Percentiles rank a stretch among this genome's conserved stretches.
These are phyloP conservation scores for Zasmidium cellare DNA, from an alignment of 2,329 filamentous ascomycete genomes.

Conservation along the genomic window DNA sequence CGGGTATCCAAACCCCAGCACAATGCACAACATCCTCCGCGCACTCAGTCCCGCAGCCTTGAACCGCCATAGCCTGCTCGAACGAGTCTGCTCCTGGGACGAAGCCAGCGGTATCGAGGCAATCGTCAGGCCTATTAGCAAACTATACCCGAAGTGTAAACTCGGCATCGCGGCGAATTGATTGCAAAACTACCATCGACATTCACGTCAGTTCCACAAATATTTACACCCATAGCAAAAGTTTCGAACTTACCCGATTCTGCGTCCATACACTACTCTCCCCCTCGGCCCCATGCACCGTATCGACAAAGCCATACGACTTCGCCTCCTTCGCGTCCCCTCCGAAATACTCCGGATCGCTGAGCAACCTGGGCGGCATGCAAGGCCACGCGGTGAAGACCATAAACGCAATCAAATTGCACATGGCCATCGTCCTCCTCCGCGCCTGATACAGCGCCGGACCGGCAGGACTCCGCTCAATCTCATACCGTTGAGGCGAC, in stretches of 20 bases:
- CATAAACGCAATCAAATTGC: constrained; percentile 60
- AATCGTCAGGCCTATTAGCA: constrained; percentile 70
- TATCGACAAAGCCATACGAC: constrained; percentile 61
- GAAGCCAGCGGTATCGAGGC: constrained; percentile 63
- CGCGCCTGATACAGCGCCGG: constrained; percentile 57
- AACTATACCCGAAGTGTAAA: constrained; percentile 73
- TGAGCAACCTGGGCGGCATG: constrained; percentile 60
- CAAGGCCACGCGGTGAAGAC: constrained; percentile 62
- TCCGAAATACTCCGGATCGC: constrained; percentile 55
- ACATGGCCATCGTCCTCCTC: constrained; percentile 58
- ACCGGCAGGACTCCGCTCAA: constrained; percentile 46
- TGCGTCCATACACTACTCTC: constrained; percentile 71
- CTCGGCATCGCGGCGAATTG: constrained; percentile 77
- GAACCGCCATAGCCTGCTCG: neutral
- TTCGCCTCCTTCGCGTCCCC: constrained; percentile 59
- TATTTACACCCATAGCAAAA: neutral
- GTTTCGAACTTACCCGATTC: constrained; percentile 48
- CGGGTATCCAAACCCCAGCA: constrained; percentile 63
- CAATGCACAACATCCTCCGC: constrained; percentile 52
- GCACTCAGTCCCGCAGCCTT: constrained; percentile 43
- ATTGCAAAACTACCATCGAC: constrained; percentile 60
- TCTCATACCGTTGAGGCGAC: constrained; percentile 18
- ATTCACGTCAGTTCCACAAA: neutral
- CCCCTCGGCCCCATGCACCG: constrained; percentile 57
- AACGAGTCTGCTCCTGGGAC: constrained; percentile 42